Evolutionary conservation across 352 stramenopile genomes (phyloP).

Genomic region (Phytophthora tentaculata): DNA sequence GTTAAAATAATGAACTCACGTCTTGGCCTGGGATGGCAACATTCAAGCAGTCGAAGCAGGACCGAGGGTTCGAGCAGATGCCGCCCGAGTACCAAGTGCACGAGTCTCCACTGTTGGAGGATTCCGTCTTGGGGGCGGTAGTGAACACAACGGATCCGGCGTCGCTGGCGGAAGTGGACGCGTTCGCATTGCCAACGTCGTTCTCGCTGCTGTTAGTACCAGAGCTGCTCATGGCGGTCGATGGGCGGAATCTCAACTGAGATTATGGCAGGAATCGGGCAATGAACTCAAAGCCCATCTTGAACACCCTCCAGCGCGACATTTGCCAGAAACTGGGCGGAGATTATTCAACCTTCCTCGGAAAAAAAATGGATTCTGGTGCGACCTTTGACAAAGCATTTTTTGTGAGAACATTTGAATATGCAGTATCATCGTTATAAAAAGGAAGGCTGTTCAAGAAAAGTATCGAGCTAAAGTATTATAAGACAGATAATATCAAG

Average conservation of each 20-base stretch:
- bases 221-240: slow-evolving; percentile 19
- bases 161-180: slow-evolving; percentile 2
- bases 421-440: slow-evolving; percentile 1
- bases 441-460: background rate
- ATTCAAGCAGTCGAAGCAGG: slow-evolving; percentile 48
- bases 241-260: slow-evolving; percentile 19
- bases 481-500: background rate
- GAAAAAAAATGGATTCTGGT: slow-evolving; percentile 22
- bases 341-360: slow-evolving; percentile 20
- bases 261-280: slow-evolving; percentile 16
- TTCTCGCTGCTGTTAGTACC: slow-evolving; percentile 13
- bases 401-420: background rate
- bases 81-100: slow-evolving; percentile 41
- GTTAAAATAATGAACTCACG: no score
- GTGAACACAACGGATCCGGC: slow-evolving; percentile 23
- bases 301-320: slow-evolving; percentile 6
- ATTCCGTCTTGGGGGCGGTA: slow-evolving; percentile 23
- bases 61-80: slow-evolving; percentile 38
- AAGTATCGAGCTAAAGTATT: background rate
- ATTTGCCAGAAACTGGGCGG: slow-evolving; percentile 12
- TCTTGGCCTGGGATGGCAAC: slow-evolving; percentile 34
- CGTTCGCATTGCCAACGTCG: slow-evolving; percentile 19
- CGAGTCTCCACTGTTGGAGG: slow-evolving; percentile 31
- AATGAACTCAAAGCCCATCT: slow-evolving; percentile 11
- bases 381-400: background rate